phyloP scores from a whole-genome alignment of 768 basidiomycete species.

The Rossbeevera mucosa region DNA sequence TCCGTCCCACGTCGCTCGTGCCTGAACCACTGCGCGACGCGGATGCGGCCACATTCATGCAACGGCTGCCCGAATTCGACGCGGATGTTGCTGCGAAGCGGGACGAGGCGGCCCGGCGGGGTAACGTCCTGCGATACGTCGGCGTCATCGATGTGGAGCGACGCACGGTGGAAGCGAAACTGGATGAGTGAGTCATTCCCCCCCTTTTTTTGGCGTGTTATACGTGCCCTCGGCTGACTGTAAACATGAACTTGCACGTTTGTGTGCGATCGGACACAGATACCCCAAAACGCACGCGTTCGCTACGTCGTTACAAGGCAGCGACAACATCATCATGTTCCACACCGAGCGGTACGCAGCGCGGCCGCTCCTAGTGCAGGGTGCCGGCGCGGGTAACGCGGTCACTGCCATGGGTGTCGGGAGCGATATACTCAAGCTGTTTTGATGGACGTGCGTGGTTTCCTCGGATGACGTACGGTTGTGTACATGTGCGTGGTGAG shows the following conservation, averaged over 20 bases:
- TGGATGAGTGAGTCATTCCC: conserved; percentile 67
- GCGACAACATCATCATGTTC: conserved; percentile 98
- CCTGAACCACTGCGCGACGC: conserved; percentile 67
- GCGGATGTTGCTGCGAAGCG: conserved; percentile 70
- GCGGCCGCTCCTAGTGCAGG: conserved; percentile 89
- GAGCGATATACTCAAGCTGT: conserved; percentile 71
- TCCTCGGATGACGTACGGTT: neutral
- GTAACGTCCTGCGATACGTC: conserved; percentile 88
- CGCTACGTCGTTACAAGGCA: conserved; percentile 91
- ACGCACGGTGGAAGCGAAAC: conserved; percentile 70
- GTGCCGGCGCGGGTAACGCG: conserved; percentile 94
- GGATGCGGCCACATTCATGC: conserved; percentile 80
- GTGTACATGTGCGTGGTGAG: neutral
- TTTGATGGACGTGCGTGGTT: neutral
- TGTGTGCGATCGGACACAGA: conserved; percentile 36
- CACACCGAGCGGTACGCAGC: conserved; percentile 88
- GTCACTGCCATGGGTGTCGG: conserved; percentile 99
- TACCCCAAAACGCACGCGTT: conserved; percentile 90
- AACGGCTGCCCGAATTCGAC: conserved; percentile 78
- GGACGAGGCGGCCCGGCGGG: conserved; percentile 70
- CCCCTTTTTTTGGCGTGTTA: neutral
- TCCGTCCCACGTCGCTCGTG: conserved; percentile 81
- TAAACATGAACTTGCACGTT: neutral
- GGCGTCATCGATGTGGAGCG: conserved; percentile 84
- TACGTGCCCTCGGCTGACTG: neutral